Conservation (phyloP, 768 basidiomycete genomes). For the Russula dissimulans region DNA sequence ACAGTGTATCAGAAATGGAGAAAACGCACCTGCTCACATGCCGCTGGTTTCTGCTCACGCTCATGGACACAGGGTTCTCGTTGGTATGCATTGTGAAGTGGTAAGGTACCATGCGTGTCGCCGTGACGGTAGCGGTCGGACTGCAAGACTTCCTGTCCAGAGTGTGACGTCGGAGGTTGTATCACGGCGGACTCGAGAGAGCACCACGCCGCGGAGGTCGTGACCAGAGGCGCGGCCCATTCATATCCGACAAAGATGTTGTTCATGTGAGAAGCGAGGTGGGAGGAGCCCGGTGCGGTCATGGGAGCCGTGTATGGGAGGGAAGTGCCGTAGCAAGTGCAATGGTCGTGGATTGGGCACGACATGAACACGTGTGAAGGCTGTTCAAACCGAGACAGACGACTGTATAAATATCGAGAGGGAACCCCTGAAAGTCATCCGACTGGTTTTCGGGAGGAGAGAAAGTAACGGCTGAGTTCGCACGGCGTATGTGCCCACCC, state of each 20-base stretch:
- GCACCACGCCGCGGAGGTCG: background rate
- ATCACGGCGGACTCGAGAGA: constrained; percentile 3
- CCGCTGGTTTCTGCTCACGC: background rate
- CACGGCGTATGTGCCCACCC: constrained; percentile 1
- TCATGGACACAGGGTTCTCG: background rate
- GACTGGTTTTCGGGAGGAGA: background rate
- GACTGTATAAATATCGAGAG: constrained; percentile 6
- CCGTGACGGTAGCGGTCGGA: background rate
- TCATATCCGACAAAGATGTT: constrained; percentile 11
- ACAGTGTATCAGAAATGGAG: background rate
- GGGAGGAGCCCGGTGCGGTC: background rate
- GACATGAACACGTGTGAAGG: constrained; percentile 6
- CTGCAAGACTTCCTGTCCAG: background rate
- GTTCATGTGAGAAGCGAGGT: constrained; percentile 1
- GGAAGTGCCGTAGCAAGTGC: constrained; percentile 3
- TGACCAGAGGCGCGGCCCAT: background rate
- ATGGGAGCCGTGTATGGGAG: constrained; percentile 6
- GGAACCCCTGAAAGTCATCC: background rate
- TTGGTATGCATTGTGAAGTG: background rate
- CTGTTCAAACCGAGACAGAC: background rate
- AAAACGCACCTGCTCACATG: background rate
- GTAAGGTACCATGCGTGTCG: background rate
- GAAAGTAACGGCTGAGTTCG: constrained; percentile 10
- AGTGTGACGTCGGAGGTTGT: background rate
- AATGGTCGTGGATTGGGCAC: constrained; percentile 11